Conservation (phyloP, 1,284 basidiomycete species). For the Neolentinus lepideus region DNA sequence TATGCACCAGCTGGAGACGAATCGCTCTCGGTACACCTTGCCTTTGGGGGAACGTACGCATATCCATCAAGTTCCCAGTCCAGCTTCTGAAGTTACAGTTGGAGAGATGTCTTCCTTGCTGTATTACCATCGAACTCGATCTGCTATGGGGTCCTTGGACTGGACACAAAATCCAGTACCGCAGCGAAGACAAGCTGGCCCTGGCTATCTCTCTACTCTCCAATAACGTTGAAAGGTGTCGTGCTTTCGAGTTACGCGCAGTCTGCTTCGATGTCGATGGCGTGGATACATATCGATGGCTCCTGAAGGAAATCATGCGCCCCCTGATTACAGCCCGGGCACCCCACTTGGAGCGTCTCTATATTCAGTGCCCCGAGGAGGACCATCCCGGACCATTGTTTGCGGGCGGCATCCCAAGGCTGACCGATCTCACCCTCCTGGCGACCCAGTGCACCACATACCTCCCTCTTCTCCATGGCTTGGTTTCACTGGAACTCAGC, state of each 20-base stretch:
- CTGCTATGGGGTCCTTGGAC: background rate
- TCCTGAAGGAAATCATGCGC: background rate
- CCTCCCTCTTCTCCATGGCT: background rate
- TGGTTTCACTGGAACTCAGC: background rate
- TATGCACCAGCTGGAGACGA: background rate
- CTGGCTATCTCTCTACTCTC: constrained; percentile 3
- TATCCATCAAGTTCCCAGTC: background rate
- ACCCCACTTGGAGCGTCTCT: background rate
- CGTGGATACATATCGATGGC: background rate
- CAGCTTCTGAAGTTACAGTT: background rate
- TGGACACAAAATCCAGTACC: background rate
- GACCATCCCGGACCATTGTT: background rate
- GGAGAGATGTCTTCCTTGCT: background rate
- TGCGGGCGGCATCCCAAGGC: background rate
- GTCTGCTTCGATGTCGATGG: background rate
- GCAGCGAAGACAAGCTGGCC: background rate
- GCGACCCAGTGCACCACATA: background rate
- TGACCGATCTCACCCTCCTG: background rate
- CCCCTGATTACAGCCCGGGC: background rate
- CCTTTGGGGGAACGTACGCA: background rate
- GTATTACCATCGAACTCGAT: background rate
- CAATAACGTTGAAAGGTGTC: constrained; percentile 14
- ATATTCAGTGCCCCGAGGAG: background rate
- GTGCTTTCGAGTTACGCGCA: background rate
- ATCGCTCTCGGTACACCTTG: background rate